These are phyloP conservation scores for Neospora caninum DNA, from an alignment of 169 alveolate species.

Conservation along the genomic window DNA sequence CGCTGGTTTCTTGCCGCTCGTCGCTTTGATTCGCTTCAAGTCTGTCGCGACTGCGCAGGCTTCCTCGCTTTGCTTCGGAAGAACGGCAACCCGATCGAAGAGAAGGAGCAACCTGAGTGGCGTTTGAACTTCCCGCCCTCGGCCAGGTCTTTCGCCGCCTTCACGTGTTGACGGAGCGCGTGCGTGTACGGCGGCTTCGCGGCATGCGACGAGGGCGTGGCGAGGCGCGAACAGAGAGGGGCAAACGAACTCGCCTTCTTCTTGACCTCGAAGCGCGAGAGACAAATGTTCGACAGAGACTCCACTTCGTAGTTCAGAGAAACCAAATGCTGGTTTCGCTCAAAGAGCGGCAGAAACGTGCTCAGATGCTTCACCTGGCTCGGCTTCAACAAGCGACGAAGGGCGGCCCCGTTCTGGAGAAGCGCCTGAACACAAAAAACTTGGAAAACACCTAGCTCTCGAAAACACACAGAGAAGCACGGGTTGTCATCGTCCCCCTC, in stretches of 20 bases:
- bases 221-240: neutral
- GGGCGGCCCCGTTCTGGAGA: neutral
- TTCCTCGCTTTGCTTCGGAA: neutral
- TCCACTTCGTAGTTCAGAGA: neutral
- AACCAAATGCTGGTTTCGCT: slow-evolving; percentile 12
- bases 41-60: too few species aligned
- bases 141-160: neutral
- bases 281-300: neutral
- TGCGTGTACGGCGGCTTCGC: neutral
- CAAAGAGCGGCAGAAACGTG: neutral
- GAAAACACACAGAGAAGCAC: neutral
- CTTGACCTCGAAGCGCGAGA: slow-evolving; percentile 12
- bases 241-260: neutral
- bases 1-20: neutral
- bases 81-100: neutral
- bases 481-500: neutral
- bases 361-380: neutral
- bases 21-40: neutral
- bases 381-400: neutral
- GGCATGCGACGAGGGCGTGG: neutral
- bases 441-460: neutral
- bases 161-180: neutral
- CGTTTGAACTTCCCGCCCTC: neutral
- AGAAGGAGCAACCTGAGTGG: neutral
- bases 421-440: neutral